Percentiles rank a stretch among this genome's conserved stretches.
These are phyloP conservation scores for Tuber borchii DNA, from an alignment of 495 filamentous ascomycete species.

Conservation along the genomic window DNA sequence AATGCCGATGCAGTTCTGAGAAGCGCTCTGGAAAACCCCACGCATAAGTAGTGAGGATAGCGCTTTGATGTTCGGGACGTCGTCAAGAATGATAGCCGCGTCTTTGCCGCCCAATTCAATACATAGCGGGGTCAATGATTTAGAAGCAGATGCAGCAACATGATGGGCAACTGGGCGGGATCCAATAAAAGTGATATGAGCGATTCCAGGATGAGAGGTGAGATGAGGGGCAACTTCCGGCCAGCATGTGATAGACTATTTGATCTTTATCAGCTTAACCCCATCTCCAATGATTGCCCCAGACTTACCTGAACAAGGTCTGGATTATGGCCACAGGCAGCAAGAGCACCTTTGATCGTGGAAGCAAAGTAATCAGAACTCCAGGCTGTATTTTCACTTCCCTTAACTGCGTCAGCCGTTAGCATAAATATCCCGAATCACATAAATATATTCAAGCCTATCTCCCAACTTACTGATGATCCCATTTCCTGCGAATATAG, in stretches of 20 bases:
- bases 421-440: background rate
- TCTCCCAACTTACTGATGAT: conserved; percentile 50
- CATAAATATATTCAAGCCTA: background rate
- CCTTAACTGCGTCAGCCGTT: conserved; percentile 56
- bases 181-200: conserved; percentile 97
- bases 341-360: conserved; percentile 69
- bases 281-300: background rate
- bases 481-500: conserved; percentile 86
- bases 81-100: conserved; percentile 82
- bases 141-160: conserved; percentile 79
- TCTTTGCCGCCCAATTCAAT: conserved; percentile 96
- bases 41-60: conserved; percentile 78
- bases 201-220: conserved; percentile 77
- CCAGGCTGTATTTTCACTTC: conserved; percentile 90
- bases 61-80: conserved; percentile 55
- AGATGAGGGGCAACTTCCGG: conserved; percentile 71
- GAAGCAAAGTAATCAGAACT: conserved; percentile 70
- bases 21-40: conserved; percentile 90
- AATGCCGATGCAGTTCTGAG: conserved; percentile 96
- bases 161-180: conserved; percentile 78
- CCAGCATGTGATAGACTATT: conserved; percentile 66
- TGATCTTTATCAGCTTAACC: background rate
- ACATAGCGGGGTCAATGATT: conserved; percentile 70
- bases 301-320: conserved; percentile 61
- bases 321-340: conserved; percentile 75